Evolutionary conservation across 345 rosid species (phyloP).

Genomic region (Rhodamnia rubescens): DNA sequence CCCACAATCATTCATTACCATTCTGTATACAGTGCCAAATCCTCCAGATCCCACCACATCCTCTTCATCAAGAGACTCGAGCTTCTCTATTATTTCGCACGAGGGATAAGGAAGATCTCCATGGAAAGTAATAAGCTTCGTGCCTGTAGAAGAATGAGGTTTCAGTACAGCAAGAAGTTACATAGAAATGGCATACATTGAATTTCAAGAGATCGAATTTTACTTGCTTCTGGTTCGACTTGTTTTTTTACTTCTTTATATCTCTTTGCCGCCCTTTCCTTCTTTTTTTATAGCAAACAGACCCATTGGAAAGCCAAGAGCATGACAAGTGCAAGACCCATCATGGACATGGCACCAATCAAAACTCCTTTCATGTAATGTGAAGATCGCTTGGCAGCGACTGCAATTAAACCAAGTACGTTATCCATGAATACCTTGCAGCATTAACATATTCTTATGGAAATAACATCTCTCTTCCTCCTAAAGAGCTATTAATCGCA

Average conservation of each 20-base stretch:
- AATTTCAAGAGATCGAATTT: slow-evolving; percentile 2
- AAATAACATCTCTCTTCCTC: neutral
- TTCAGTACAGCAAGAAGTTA: neutral
- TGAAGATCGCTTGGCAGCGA: slow-evolving; percentile 59
- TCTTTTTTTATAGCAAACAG: slow-evolving; percentile 69
- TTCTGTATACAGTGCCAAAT: slow-evolving; percentile 89
- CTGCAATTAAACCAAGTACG: slow-evolving; percentile 16
- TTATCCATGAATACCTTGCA: neutral
- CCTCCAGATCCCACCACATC: slow-evolving; percentile 97
- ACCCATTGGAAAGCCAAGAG: slow-evolving; percentile 67
- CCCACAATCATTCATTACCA: slow-evolving; percentile 98
- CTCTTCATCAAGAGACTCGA: slow-evolving; percentile 88
- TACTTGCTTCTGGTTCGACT: slow-evolving; percentile 54
- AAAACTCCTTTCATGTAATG: slow-evolving; percentile 79
- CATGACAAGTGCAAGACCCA: slow-evolving; percentile 59
- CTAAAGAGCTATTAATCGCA: neutral
- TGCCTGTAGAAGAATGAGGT: slow-evolving; percentile 19
- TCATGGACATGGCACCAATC: slow-evolving; percentile 69
- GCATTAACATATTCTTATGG: neutral
- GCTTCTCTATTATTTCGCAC: slow-evolving; percentile 77
- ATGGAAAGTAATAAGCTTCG: slow-evolving; percentile 87
- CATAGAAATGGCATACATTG: neutral
- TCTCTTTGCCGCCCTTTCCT: slow-evolving; percentile 78
- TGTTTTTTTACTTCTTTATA: slow-evolving; percentile 92
- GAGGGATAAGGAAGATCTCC: slow-evolving; percentile 94